Evolutionary conservation across 495 filamentous ascomycete genomes (phyloP).

Genomic region (Astrocystis sublimbata): DNA sequence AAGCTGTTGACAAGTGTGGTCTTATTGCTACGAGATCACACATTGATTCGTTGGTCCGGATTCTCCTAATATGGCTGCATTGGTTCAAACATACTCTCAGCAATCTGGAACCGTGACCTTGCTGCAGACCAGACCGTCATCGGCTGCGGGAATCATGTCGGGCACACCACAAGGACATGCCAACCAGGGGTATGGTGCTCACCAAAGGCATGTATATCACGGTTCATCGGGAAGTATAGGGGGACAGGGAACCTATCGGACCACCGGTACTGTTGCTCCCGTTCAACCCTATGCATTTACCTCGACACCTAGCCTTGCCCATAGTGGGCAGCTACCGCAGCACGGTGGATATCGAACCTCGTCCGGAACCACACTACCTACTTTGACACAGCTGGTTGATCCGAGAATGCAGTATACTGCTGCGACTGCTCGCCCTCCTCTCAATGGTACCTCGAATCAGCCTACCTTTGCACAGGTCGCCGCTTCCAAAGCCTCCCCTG

Average conservation of each 20-base stretch:
- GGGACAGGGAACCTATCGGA: slow-evolving; percentile 64
- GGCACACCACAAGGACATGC: slow-evolving; percentile 52
- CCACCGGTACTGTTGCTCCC: slow-evolving; percentile 63
- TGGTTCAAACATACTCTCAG: slow-evolving; percentile 87
- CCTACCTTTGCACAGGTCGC: slow-evolving; percentile 39
- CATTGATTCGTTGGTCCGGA: slow-evolving; percentile 17
- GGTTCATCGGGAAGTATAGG: slow-evolving; percentile 49
- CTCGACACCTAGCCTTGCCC: slow-evolving; percentile 67
- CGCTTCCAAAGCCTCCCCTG: slow-evolving; percentile 48
- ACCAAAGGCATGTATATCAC: slow-evolving; percentile 67
- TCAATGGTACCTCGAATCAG: slow-evolving; percentile 34
- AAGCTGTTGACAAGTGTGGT: slow-evolving; percentile 19
- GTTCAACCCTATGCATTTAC: slow-evolving; percentile 87
- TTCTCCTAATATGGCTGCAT: slow-evolving; percentile 72
- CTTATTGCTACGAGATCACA: slow-evolving; percentile 20
- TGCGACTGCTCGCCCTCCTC: slow-evolving; percentile 34
- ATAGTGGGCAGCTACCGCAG: slow-evolving; percentile 51
- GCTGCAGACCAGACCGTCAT: slow-evolving; percentile 75
- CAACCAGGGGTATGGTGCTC: slow-evolving; percentile 57
- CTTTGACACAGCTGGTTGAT: slow-evolving; percentile 52
- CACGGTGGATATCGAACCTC: slow-evolving; percentile 68
- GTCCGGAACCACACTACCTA: slow-evolving; percentile 62
- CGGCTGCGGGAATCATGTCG: slow-evolving; percentile 68
- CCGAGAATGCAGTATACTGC: slow-evolving; percentile 41
- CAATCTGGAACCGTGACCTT: slow-evolving; percentile 78